Evolutionary conservation across 2,329 filamentous ascomycete genomes (phyloP).

Genomic region (Exophiala calicioides): DNA sequence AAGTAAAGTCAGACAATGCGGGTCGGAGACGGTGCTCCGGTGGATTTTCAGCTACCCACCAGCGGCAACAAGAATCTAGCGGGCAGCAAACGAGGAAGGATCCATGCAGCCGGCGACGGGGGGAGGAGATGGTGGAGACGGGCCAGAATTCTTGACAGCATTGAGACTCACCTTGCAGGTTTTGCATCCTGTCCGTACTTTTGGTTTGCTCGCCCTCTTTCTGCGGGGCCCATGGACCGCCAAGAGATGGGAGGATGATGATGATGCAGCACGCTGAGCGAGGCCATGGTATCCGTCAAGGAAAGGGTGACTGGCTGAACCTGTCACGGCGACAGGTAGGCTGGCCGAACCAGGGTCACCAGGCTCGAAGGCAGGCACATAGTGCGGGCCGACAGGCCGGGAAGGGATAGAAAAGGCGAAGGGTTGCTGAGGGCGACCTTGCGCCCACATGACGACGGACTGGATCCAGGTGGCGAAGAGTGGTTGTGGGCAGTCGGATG

Average conservation of each 20-base stretch:
- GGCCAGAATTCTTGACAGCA: conserved; percentile 1
- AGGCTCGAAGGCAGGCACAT: conserved; percentile 13
- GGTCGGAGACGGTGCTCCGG: conserved; percentile 1
- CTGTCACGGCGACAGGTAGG: conserved; percentile 3
- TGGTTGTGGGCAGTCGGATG: no score
- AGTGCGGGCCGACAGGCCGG: conserved; percentile 13
- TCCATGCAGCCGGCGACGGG: conserved; percentile 6
- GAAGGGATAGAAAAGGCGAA: conserved; percentile 15
- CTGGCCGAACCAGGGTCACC: no score
- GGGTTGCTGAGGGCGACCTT: conserved; percentile 7
- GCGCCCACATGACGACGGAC: conserved; percentile 19
- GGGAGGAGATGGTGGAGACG: conserved; percentile 2
- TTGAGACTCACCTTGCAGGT: conserved; percentile 29
- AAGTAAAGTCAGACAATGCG: conserved; percentile 15
- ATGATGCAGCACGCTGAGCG: not conserved
- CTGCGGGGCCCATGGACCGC: no score
- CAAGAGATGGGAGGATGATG: conserved; percentile 9
- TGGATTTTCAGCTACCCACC: conserved; percentile 18
- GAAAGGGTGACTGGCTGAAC: no score
- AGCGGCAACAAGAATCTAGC: conserved; percentile 1
- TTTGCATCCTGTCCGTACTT: conserved; percentile 32
- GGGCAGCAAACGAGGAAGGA: conserved; percentile 9
- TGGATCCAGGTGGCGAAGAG: conserved; percentile 13
- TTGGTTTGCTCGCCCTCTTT: conserved; percentile 29
- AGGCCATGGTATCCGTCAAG: not conserved